A percentile compares a stretch with the other conserved stretches of the same genome.
Conservation (phyloP, 1,284 basidiomycete genomes). For the Anthracocystis panici-leucophaei region DNA sequence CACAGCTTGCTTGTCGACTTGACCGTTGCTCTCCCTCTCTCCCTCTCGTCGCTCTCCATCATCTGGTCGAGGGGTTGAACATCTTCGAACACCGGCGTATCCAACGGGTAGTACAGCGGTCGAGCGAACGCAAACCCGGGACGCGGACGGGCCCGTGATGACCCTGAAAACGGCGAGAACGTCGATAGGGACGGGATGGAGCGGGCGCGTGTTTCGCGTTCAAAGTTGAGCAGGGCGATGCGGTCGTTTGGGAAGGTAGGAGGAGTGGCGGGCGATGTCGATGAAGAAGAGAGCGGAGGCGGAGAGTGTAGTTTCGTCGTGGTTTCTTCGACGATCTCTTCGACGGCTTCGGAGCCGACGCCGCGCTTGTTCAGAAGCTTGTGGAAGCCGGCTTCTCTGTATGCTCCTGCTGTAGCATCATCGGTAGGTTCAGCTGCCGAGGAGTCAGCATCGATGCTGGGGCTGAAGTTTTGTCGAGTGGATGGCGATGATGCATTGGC, state of each 20-base stretch:
- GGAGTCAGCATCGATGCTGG: not conserved
- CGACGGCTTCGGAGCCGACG: not conserved
- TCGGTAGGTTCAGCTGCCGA: not conserved
- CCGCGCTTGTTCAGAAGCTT: conserved; percentile 9
- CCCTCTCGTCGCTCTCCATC: not conserved
- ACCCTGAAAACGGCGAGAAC: not conserved
- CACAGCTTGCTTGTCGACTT: not conserved
- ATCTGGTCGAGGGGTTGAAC: too few relatives aligned
- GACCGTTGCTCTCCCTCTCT: not conserved
- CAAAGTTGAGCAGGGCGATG: not conserved
- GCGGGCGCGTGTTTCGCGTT: not conserved
- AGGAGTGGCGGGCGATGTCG: not conserved
- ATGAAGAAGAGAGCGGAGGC: not conserved
- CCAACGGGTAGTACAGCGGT: not conserved
- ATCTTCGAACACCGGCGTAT: not conserved
- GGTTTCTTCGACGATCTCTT: conserved; percentile 16
- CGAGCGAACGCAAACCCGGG: not conserved
- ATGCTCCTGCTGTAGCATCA: not conserved
- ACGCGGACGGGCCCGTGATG: not conserved
- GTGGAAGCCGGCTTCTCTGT: not conserved
- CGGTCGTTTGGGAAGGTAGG: not conserved
- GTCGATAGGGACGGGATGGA: not conserved
- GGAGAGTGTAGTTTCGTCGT: not conserved
- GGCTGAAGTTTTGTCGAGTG: not conserved
- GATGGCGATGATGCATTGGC: too few relatives aligned